Conservation (phyloP, 163 green algal species). For the Coccomyxa subellipsoidea region DNA sequence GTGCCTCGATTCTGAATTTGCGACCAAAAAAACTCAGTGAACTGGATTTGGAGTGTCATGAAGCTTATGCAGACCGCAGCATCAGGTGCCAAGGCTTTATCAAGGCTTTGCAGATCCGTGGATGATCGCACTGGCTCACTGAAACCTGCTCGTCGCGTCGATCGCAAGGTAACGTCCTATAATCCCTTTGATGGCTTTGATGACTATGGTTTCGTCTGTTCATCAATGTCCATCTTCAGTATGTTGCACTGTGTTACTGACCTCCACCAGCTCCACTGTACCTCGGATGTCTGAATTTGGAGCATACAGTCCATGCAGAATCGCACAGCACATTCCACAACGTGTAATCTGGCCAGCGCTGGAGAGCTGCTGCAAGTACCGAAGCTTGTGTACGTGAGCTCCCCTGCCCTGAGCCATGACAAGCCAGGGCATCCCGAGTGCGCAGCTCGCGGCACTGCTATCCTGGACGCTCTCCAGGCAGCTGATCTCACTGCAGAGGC, state of each 20-base stretch:
- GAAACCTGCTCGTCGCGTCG: background rate
- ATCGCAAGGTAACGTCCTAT: background rate
- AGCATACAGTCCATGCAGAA: background rate
- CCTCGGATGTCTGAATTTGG: background rate
- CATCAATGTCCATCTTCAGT: too few relatives aligned
- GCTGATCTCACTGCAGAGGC: constrained; percentile 21
- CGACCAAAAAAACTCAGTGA: too few relatives aligned
- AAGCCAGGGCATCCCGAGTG: constrained; percentile 30
- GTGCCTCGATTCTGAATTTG: too few relatives aligned
- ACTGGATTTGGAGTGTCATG: background rate
- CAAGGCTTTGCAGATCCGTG: background rate
- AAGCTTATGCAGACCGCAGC: background rate
- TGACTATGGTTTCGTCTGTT: too few relatives aligned
- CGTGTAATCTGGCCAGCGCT: background rate
- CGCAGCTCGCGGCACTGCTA: constrained; percentile 41
- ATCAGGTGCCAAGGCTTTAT: background rate
- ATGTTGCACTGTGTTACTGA: too few relatives aligned
- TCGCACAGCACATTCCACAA: background rate
- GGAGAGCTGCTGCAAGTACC: background rate
- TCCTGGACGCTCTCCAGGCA: constrained; percentile 32
- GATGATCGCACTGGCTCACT: background rate
- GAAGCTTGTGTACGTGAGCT: background rate
- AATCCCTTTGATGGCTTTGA: too few relatives aligned
- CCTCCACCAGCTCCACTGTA: too few relatives aligned
- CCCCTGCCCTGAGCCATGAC: background rate